phyloP scores from a whole-genome alignment of 2,329 filamentous ascomycete species.

The Akanthomyces dipterigenus region DNA sequence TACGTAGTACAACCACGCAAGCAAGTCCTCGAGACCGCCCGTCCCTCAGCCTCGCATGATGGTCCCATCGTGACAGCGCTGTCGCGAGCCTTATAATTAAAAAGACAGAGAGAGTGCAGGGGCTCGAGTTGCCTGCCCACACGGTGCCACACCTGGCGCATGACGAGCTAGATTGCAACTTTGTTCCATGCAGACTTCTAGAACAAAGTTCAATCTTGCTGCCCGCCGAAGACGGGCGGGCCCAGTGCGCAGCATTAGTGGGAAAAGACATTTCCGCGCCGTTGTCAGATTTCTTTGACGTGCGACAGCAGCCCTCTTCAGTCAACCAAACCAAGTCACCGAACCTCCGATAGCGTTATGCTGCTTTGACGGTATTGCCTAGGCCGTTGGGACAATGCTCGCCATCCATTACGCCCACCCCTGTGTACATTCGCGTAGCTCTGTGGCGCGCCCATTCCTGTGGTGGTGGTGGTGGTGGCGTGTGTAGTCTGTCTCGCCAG shows the following conservation, averaged over 20 bases:
- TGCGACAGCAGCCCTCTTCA: neutral
- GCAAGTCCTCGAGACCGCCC: neutral
- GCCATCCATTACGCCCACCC: neutral
- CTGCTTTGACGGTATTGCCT: neutral
- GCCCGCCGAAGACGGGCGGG: neutral
- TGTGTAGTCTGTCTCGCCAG: neutral
- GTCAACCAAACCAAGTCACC: neutral
- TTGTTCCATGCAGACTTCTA: slow-evolving; percentile 5
- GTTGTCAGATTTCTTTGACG: neutral
- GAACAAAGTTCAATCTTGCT: slow-evolving; percentile 3
- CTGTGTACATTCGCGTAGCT: neutral
- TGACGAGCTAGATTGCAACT: neutral
- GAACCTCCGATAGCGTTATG: neutral
- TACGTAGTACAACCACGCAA: neutral
- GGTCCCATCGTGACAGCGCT: neutral
- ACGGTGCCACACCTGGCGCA: neutral
- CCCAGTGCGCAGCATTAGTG: slow-evolving; percentile 7
- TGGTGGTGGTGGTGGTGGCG: neutral
- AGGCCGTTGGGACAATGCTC: neutral
- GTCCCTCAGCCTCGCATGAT: neutral
- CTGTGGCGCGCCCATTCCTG: neutral
- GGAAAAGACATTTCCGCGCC: neutral
- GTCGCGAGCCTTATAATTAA: neutral
- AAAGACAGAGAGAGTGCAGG: neutral
- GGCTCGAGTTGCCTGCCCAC: neutral